A percentile compares a stretch with the other conserved stretches of the same genome.
These are phyloP conservation scores for Fulvia fulva DNA, from an alignment of 2,329 filamentous ascomycete species.

Conservation along the genomic window DNA sequence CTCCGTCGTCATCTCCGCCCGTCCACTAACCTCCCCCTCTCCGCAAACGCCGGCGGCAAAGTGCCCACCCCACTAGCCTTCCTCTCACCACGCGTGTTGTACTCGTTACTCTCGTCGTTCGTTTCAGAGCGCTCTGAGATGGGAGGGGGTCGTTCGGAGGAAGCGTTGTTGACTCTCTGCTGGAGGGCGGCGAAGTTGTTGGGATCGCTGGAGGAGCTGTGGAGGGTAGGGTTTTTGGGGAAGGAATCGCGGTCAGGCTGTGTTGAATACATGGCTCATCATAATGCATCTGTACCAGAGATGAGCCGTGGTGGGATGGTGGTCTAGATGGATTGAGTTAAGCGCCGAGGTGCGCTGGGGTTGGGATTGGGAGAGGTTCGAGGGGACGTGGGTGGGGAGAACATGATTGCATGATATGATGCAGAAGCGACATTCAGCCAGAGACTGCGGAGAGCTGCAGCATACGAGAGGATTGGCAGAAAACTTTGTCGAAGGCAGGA, in stretches of 20 bases:
- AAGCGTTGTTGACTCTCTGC: background rate
- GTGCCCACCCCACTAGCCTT: background rate
- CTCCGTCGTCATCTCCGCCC: slow-evolving; percentile 25
- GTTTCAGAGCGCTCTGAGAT: background rate
- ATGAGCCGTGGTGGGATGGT: background rate
- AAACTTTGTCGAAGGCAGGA: background rate
- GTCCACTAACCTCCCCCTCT: slow-evolving; percentile 6
- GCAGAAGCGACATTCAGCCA: background rate
- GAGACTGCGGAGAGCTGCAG: background rate
- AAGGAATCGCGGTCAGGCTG: background rate
- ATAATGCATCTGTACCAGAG: background rate
- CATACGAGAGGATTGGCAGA: background rate
- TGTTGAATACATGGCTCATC: background rate
- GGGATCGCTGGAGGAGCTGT: slow-evolving; percentile 1
- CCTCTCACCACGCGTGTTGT: background rate
- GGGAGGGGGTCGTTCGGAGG: background rate
- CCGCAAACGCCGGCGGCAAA: slow-evolving; percentile 5
- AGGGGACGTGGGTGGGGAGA: background rate
- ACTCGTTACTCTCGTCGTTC: background rate
- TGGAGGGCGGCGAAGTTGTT: background rate
- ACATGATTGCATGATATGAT: background rate
- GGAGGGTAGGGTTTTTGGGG: background rate
- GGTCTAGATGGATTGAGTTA: background rate
- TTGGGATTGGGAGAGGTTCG: background rate
- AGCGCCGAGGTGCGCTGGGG: background rate